Percentiles rank a stretch among this genome's conserved stretches.
phyloP scores from a whole-genome alignment of 129 eudicot genomes.

The Flaveria sonorensis region DNA sequence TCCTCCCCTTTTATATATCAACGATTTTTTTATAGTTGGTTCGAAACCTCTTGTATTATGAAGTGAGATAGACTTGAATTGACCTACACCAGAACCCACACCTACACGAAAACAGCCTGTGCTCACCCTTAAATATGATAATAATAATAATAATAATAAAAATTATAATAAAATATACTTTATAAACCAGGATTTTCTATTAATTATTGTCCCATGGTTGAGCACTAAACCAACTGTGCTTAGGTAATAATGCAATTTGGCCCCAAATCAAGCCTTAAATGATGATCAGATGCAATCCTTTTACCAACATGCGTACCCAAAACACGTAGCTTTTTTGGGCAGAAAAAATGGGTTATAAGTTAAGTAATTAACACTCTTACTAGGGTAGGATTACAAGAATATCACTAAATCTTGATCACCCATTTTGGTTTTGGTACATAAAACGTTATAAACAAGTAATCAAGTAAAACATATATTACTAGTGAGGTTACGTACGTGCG shows the following conservation, averaged over 20 bases:
- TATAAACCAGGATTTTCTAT: not conserved
- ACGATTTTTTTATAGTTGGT: no score
- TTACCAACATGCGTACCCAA: slow-evolving; percentile 34
- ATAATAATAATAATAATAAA: not conserved
- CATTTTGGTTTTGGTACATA: slow-evolving; percentile 4
- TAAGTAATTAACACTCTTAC: slow-evolving; percentile 27
- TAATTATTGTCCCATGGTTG: slow-evolving; percentile 25
- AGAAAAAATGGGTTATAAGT: slow-evolving; percentile 27
- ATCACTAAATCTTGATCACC: slow-evolving; percentile 21
- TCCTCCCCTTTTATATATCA: no score
- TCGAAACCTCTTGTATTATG: no score
- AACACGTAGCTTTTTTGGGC: slow-evolving; percentile 23
- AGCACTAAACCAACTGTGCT: slow-evolving; percentile 42
- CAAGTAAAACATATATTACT: not conserved
- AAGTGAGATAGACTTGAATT: no score
- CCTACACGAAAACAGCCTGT: no score
- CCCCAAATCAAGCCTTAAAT: slow-evolving; percentile 34
- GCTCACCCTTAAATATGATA: not conserved
- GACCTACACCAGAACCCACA: no score
- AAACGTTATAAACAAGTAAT: not conserved
- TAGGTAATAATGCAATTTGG: slow-evolving; percentile 38
- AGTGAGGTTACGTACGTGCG: not conserved
- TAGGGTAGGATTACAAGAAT: slow-evolving; percentile 32
- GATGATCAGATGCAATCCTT: slow-evolving; percentile 35
- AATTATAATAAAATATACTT: slow-evolving; percentile 11